Percentiles rank a stretch among this genome's conserved stretches.
Conservation (phyloP, 805 yeast genomes). For the Zygoascus tannicola region DNA sequence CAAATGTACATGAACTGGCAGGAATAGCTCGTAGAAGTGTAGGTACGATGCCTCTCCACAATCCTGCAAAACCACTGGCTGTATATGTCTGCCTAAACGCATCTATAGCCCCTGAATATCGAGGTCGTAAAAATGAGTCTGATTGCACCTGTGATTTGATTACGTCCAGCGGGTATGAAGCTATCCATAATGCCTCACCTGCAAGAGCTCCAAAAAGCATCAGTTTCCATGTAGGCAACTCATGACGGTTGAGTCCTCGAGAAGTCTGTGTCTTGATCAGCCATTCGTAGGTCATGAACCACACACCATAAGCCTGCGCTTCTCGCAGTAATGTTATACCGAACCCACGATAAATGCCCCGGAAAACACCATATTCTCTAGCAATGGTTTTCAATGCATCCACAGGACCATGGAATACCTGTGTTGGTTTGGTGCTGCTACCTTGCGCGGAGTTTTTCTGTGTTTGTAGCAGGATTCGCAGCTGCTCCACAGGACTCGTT, state of each 20-base stretch:
- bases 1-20: slow-evolving; percentile 72
- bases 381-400: slow-evolving; percentile 39
- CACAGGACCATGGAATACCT: slow-evolving; percentile 33
- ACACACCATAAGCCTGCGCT: slow-evolving; percentile 64
- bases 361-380: slow-evolving; percentile 31
- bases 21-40: slow-evolving; percentile 53
- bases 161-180: slow-evolving; percentile 59
- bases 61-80: slow-evolving; percentile 38
- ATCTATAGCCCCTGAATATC: slow-evolving; percentile 34
- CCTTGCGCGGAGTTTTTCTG: slow-evolving; percentile 24
- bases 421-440: slow-evolving; percentile 1
- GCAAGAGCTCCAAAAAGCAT: slow-evolving; percentile 53
- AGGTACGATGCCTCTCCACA: slow-evolving; percentile 48
- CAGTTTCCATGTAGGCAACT: slow-evolving; percentile 47
- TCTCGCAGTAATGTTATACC: slow-evolving; percentile 48
- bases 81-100: slow-evolving; percentile 38
- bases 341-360: slow-evolving; percentile 48
- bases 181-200: slow-evolving; percentile 65
- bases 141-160: slow-evolving; percentile 52
- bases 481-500: slow-evolving; percentile 57
- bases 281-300: slow-evolving; percentile 60
- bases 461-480: slow-evolving; percentile 52
- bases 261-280: slow-evolving; percentile 30
- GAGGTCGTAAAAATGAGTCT: slow-evolving; percentile 31
- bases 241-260: slow-evolving; percentile 29